A percentile compares a stretch with the other conserved stretches of the same genome.
Conservation (phyloP, 2,329 filamentous ascomycete genomes). For the Magnaporthiopsis incrustans region DNA sequence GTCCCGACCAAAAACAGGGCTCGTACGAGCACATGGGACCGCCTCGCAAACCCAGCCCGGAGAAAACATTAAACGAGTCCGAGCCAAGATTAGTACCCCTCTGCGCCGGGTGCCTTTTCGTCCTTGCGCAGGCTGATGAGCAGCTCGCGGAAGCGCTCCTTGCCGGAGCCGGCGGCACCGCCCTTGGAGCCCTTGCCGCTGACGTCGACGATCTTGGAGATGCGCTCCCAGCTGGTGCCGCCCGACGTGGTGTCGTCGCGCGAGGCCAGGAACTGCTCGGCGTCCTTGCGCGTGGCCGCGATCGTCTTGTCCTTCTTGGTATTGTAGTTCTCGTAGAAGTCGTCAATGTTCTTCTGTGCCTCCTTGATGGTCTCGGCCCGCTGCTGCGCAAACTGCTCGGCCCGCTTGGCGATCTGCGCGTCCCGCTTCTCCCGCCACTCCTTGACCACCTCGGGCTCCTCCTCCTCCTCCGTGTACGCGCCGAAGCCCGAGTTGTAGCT, state of each 20-base stretch:
- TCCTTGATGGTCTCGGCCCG: constrained; percentile 81
- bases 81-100: constrained; percentile 42
- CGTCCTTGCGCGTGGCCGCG: constrained; percentile 80
- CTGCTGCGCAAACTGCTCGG: constrained; percentile 73
- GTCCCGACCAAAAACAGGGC: background rate
- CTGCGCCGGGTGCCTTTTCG: constrained; percentile 68
- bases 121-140: constrained; percentile 85
- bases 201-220: constrained; percentile 93
- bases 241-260: constrained; percentile 90
- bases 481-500: constrained; percentile 55
- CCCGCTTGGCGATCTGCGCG: constrained; percentile 71
- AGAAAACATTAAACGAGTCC: background rate
- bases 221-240: constrained; percentile 97
- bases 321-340: constrained; percentile 99
- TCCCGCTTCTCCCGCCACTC: constrained; percentile 91
- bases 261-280: constrained; percentile 81
- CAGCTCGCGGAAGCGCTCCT: constrained; percentile 92
- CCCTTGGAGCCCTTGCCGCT: constrained; percentile 87
- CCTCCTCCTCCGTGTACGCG: constrained; percentile 55
- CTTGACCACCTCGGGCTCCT: constrained; percentile 81
- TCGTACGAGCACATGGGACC: background rate
- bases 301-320: constrained; percentile 93
- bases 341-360: constrained; percentile 90
- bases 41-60: too few species aligned
- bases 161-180: constrained; percentile 82